phyloP scores from a whole-genome alignment of 305 asterid species.

The Solanum hybrid region DNA sequence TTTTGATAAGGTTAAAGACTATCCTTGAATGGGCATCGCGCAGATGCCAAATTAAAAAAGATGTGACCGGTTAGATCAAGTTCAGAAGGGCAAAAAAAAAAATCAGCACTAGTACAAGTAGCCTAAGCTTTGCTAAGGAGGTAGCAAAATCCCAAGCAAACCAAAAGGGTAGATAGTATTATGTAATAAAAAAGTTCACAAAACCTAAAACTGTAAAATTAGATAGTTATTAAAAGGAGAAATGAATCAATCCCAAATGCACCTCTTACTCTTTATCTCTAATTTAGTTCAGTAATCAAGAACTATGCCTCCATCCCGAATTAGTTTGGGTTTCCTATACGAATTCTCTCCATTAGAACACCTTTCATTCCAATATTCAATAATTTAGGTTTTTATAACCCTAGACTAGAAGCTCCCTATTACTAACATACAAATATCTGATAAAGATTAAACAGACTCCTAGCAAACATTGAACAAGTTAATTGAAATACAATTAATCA shows the following conservation, averaged over 20 bases:
- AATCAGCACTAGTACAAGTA: not conserved
- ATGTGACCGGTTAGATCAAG: not conserved
- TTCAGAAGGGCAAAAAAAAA: not conserved
- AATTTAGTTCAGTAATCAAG: not conserved
- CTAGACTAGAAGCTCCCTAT: not conserved
- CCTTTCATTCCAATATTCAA: not conserved
- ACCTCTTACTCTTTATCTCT: not conserved
- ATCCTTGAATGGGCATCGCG: not conserved
- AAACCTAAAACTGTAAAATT: not conserved
- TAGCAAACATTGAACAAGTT: not conserved
- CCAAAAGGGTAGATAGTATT: not conserved
- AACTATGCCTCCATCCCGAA: not conserved
- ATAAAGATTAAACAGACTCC: not conserved
- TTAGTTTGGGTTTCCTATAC: not conserved
- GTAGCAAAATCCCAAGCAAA: not conserved
- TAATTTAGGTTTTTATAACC: not conserved
- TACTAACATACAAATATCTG: not conserved
- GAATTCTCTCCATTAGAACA: not conserved
- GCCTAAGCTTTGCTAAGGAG: not conserved
- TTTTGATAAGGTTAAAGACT: not conserved
- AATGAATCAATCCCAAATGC: not conserved
- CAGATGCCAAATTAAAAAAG: not conserved
- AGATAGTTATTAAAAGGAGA: not conserved
- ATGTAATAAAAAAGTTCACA: not conserved
- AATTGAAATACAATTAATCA: not conserved